Evolutionary conservation across 2,329 filamentous ascomycete genomes (phyloP), one percentile per base, ranked within the genome.

Genomic region (Clarireedia homoeocarpa): DNA sequence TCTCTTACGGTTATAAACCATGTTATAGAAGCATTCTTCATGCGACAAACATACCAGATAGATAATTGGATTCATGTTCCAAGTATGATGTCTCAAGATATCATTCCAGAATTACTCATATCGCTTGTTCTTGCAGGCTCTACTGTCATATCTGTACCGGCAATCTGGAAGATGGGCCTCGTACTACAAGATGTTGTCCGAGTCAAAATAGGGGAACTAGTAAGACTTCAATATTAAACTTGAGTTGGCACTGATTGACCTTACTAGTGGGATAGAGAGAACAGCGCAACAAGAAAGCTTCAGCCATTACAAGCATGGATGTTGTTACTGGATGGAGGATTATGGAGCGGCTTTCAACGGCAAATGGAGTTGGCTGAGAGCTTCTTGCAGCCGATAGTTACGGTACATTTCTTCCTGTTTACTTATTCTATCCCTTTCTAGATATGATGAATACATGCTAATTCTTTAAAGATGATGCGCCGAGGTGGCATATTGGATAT

Each of bases 361-460:
- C 79, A 81, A 61, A 82, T 81, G 68, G 80, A 83, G 61, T 76
- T 83, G 36, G 74, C 79, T 0, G 80, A 83, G 63, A 81, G 79
- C 52, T 81, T 81, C 61, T 70, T 76, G 40, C 77, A 80, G 59
- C 75, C 78, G 2, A 62, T 80, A 2, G 66, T 81, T 17, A 81
- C 78, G 4, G 71, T 72, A 48, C 51, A 62, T 63, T 5, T 20
- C 20, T 26, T 26, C 10, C 24, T 12, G 7, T 20, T 27, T 27
- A 3, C 6, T 20, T 20, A 20, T 47, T 47, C 23, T 14, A 26
- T 6, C 14, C 24, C n/a, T 4, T 3, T 14, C 10, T n/a, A 42
- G 20, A 20, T 6, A n/a, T 42, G 15, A n/a, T 42, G 15, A 14
- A 17, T 6, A 17, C 10, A 14, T 17, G 14, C 14, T 20, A 42